Conservation (phyloP, 2,329 filamentous ascomycete species). For the Coccinonectria pachysandricola region DNA sequence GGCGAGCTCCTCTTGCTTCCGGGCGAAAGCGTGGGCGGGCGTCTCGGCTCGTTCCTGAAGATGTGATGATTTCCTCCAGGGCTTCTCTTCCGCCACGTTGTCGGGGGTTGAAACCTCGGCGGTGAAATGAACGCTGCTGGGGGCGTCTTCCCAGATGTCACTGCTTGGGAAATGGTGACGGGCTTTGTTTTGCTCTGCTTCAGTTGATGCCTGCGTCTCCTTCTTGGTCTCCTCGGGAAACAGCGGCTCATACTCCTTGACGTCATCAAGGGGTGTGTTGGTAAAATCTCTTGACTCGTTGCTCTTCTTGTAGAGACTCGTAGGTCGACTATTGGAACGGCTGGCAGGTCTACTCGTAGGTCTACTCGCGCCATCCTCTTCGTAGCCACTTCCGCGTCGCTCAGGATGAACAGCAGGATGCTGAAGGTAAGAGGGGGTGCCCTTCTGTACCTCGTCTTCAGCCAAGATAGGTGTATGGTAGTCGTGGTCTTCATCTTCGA, state of each 20-base stretch:
- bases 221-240: slow-evolving; percentile 70
- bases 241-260: slow-evolving; percentile 89
- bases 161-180: slow-evolving; percentile 78
- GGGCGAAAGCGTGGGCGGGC: slow-evolving; percentile 55
- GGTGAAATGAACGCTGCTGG: slow-evolving; percentile 68
- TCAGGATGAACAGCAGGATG: slow-evolving; percentile 74
- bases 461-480: slow-evolving; percentile 77
- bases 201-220: slow-evolving; percentile 28
- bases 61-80: slow-evolving; percentile 23
- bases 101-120: slow-evolving; percentile 77
- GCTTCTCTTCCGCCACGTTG: slow-evolving; percentile 31
- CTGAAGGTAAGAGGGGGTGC: slow-evolving; percentile 55
- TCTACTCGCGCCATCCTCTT: slow-evolving; percentile 41
- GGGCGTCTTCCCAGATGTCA: slow-evolving; percentile 95
- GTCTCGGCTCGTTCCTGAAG: slow-evolving; percentile 36
- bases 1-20: slow-evolving; percentile 54
- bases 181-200: slow-evolving; percentile 37
- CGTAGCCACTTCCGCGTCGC: slow-evolving; percentile 48
- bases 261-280: slow-evolving; percentile 69
- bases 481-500: slow-evolving; percentile 48
- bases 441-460: slow-evolving; percentile 73
- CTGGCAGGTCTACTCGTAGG: slow-evolving; percentile 55
- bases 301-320: slow-evolving; percentile 46
- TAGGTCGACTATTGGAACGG: slow-evolving; percentile 38
- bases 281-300: slow-evolving; percentile 39